Conservation (phyloP, 441 rosid genomes). For the Brassica balearica region DNA sequence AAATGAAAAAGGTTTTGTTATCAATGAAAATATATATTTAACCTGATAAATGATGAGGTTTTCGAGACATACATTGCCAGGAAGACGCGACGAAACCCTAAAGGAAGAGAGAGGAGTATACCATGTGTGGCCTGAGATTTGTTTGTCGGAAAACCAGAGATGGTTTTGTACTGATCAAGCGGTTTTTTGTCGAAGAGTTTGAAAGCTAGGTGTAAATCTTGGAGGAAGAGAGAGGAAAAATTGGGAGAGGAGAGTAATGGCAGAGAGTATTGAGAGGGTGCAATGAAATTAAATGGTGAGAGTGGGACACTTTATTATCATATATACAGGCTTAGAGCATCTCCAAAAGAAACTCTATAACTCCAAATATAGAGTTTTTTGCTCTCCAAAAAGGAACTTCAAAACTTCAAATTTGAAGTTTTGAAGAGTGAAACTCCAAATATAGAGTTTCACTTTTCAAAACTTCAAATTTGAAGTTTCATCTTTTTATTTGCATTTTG, state of each 20-base stretch:
- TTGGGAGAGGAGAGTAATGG: conserved; percentile 75
- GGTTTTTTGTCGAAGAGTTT: conserved; percentile 36
- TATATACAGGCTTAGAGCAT: background rate
- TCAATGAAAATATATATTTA: background rate
- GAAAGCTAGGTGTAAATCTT: conserved; percentile 42
- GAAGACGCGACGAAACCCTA: conserved; percentile 33
- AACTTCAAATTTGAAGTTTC: too few species aligned
- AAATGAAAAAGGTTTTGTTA: conserved; percentile 2
- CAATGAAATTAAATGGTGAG: conserved; percentile 85
- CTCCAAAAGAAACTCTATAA: too few species aligned
- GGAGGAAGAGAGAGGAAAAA: conserved; percentile 34
- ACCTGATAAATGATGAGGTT: conserved; percentile 12
- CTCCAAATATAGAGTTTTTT: too few species aligned
- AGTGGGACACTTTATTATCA: conserved; percentile 68
- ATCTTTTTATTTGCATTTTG: too few species aligned
- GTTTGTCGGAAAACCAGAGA: conserved; percentile 31
- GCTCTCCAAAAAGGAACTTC: too few species aligned
- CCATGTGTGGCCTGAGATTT: conserved; percentile 39
- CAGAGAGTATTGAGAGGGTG: conserved; percentile 88
- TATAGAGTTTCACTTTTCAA: too few species aligned
- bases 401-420: too few species aligned
- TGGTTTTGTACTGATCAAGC: conserved; percentile 24
- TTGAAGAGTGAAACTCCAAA: too few species aligned
- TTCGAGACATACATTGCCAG: conserved; percentile 36
- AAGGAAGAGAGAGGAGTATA: conserved; percentile 28